These are phyloP conservation scores for Fraxinus anomala DNA, from an alignment of 257 asterid genomes.

Conservation along the genomic window DNA sequence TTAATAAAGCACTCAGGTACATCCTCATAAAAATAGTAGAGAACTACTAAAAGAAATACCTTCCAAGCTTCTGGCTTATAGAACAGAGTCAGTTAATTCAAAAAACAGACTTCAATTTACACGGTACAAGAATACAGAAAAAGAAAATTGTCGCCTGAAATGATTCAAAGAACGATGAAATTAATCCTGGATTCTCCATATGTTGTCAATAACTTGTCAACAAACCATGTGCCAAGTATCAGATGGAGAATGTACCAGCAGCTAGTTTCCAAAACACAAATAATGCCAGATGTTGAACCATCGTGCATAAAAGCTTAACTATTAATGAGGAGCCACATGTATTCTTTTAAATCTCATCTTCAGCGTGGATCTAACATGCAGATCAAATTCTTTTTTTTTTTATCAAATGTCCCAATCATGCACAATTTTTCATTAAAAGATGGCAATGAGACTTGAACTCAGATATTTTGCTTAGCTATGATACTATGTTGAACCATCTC, in stretches of 20 bases:
- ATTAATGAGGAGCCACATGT: background rate
- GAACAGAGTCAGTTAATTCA: background rate
- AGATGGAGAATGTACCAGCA: background rate
- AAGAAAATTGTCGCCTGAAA: background rate
- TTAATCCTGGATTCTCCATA: background rate
- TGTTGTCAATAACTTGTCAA: background rate
- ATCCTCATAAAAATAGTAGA: constrained; percentile 10
- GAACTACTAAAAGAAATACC: constrained; percentile 10
- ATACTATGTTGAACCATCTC: background rate
- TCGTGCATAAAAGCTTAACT: background rate
- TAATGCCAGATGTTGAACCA: constrained; percentile 4
- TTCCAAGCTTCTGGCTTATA: background rate
- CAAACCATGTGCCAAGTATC: constrained; percentile 12
- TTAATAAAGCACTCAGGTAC: constrained; percentile 17
- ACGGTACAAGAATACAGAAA: background rate
- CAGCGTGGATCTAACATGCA: background rate
- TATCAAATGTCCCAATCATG: background rate
- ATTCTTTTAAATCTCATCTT: background rate
- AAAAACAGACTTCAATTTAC: constrained; percentile 6
- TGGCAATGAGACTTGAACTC: background rate
- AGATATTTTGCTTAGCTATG: background rate
- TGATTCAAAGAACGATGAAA: constrained; percentile 14
- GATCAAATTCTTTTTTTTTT: background rate
- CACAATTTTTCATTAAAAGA: background rate
- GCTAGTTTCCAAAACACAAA: background rate